Percentiles rank a stretch among this genome's conserved stretches.
phyloP scores from a whole-genome alignment of 208 protist genomes.

The Trypanosoma rangeli region DNA sequence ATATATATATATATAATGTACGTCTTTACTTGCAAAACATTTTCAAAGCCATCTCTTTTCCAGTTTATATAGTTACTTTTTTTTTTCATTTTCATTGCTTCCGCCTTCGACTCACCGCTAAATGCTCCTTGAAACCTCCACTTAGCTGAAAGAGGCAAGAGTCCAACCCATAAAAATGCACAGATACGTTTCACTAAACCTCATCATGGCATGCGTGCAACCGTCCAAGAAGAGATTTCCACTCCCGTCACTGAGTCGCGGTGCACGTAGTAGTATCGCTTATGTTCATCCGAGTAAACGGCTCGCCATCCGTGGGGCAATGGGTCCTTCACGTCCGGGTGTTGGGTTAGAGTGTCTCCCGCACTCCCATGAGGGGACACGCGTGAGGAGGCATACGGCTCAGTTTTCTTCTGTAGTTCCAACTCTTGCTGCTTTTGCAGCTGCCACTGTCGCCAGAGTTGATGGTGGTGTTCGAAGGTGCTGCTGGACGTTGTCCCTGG shows the following conservation, averaged over 20 bases:
- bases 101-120: not conserved
- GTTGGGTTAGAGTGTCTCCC: not conserved
- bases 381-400: not conserved
- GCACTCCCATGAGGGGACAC: not conserved
- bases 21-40: not conserved
- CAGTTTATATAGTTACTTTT: not conserved
- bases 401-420: not conserved
- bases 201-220: not conserved
- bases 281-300: conserved; percentile 69
- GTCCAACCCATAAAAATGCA: not conserved
- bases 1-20: too few relatives aligned
- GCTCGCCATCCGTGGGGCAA: conserved; percentile 59
- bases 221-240: conserved; percentile 68
- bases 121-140: not conserved
- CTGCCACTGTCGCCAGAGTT: conserved; percentile 10
- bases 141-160: not conserved
- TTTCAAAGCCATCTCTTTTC: not conserved
- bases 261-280: conserved; percentile 74
- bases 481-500: not conserved
- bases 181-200: not conserved
- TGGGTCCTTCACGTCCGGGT: not conserved
- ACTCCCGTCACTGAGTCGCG: conserved; percentile 46
- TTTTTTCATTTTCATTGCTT: not conserved
- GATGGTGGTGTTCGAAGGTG: not conserved
- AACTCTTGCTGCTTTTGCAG: conserved; percentile 16